Evolutionary conservation across 106 monocot species (phyloP), one percentile per base, ranked within the genome.

Genomic region (Acanthochlamys bracteata): DNA sequence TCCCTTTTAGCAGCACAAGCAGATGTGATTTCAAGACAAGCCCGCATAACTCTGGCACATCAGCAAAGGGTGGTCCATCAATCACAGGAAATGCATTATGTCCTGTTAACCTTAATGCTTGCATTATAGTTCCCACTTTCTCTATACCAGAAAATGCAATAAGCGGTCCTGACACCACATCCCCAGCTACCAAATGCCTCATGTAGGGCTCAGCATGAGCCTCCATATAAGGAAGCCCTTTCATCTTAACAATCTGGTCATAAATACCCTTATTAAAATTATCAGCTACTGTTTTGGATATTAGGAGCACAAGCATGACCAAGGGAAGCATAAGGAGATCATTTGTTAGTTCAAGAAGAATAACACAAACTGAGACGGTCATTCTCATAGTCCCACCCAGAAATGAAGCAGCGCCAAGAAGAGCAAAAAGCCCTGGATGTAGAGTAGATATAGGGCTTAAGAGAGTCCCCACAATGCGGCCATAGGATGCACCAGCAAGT

Each of bases 371-470:
- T 3, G 96, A 98, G 25, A 98, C 91, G 0, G 96, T 98, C 96
- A 98, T 98, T 47, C 96, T 79, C 96, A 98, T 98, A n/a, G 96
- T 88, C 24, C 96, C 96, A 20, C 88, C 96, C 7, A 98, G 78
- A 59, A 98, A 85, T 59, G 95, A 83, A 10, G 95, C 95, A 0
- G 95, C 78, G 7, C 95, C 95, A 14, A 96, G 80, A 23, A 98
- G 74, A 9, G 96, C 91, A 54, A 91, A 88, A 19, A 98, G 82
- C 17, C 96, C 96, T 1, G 78, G 65, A 60, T 98, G 88, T 13
- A 98, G 57, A 20, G 80, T 67, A 2, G 84, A 60, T 7, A 83
- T 67, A n/a, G 83, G 24, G 10, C 72, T 76, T 14, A 90, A 49
- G 63, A 83, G 27, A 10, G 74, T 77, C 17, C 84, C 91, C 7